Evolutionary conservation across 2,329 filamentous ascomycete species (phyloP).

Genomic region (Penicillium hordei): DNA sequence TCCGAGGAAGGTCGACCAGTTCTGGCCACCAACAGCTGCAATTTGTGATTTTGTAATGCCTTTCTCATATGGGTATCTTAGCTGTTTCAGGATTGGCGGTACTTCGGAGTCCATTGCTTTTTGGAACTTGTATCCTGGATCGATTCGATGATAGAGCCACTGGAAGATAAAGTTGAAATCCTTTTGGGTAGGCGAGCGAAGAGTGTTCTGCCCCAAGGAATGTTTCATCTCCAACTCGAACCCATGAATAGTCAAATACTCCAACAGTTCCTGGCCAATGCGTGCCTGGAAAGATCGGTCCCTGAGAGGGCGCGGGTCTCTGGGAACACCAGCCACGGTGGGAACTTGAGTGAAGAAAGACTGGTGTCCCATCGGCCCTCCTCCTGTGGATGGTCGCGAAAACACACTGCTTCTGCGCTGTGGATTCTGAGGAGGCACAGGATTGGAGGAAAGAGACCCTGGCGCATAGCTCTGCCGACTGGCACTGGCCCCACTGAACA

Average conservation of each 20-base stretch:
- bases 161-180: conserved; percentile 98
- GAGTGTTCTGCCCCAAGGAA: conserved; percentile 81
- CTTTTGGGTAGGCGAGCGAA: conserved; percentile 94
- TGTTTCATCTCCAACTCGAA: conserved; percentile 99
- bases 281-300: conserved; percentile 76
- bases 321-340: conserved; percentile 74
- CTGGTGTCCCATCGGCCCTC: conserved; percentile 68
- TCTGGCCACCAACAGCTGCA: conserved; percentile 89
- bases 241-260: conserved; percentile 89
- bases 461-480: conserved; percentile 73
- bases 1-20: conserved; percentile 93
- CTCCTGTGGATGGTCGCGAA: conserved; percentile 67
- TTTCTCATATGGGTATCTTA: conserved; percentile 92
- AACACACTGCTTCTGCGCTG: conserved; percentile 79
- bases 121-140: conserved; percentile 88
- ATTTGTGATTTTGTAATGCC: conserved; percentile 97
- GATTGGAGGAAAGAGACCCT: conserved; percentile 52
- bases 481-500: conserved; percentile 57
- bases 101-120: conserved; percentile 96
- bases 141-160: conserved; percentile 94
- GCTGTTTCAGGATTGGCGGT: conserved; percentile 83
- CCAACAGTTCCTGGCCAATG: conserved; percentile 84
- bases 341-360: conserved; percentile 93
- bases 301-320: conserved; percentile 81
- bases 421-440: conserved; percentile 54